These are phyloP conservation scores for Epichloe coenophiala DNA, from an alignment of 2,329 filamentous ascomycete species.

Conservation along the genomic window DNA sequence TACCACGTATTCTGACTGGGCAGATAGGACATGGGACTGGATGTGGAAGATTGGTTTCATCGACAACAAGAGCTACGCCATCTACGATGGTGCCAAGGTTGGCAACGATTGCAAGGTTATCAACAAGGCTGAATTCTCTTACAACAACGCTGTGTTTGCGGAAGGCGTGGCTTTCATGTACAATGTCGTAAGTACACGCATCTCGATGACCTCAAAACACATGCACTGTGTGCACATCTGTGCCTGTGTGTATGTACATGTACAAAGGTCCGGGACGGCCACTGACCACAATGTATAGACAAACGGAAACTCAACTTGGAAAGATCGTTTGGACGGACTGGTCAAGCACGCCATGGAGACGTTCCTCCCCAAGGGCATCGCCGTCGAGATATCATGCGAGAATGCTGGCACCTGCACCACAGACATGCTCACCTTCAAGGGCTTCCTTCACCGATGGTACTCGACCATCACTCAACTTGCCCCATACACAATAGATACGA, in stretches of 20 bases:
- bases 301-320: conserved; percentile 37
- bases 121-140: conserved; percentile 45
- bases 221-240: no score
- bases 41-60: conserved; percentile 42
- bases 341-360: conserved; percentile 22
- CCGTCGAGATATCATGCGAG: conserved; percentile 50
- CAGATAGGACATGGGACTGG: conserved; percentile 51
- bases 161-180: conserved; percentile 52
- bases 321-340: conserved; percentile 29
- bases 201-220: not conserved
- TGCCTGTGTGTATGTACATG: no score
- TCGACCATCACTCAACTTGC: conserved; percentile 38
- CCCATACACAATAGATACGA: conserved; percentile 35
- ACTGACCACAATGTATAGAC: conserved; percentile 21
- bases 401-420: conserved; percentile 39
- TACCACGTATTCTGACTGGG: conserved; percentile 49
- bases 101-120: conserved; percentile 39
- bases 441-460: conserved; percentile 44
- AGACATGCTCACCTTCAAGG: conserved; percentile 53
- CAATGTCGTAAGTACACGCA: conserved; percentile 31
- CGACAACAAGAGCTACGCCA: conserved; percentile 41
- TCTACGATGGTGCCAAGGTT: conserved; percentile 45
- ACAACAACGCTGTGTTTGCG: conserved; percentile 45
- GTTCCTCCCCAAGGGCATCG: conserved; percentile 43
- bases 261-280: not conserved